These are phyloP conservation scores for Agrocybe pediades DNA, from an alignment of 768 basidiomycete genomes.

Conservation along the genomic window DNA sequence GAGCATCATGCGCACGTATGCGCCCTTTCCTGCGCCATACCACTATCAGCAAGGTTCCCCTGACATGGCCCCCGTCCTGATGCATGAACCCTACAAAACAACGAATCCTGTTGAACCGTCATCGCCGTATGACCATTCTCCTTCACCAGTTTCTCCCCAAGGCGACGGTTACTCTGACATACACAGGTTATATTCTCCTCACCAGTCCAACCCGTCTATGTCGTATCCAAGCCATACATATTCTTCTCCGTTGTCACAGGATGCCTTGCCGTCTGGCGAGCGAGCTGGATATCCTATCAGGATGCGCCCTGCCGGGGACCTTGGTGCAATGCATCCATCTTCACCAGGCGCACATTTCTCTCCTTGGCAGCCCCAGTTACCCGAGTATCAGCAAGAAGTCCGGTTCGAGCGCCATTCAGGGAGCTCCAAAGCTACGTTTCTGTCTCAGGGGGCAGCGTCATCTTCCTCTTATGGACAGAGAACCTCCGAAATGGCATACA, in stretches of 20 bases:
- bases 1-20: constrained; percentile 37
- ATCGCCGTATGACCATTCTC: constrained; percentile 19
- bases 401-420: neutral
- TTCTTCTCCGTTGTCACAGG: neutral
- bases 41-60: constrained; percentile 27
- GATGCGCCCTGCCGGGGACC: neutral
- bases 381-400: neutral
- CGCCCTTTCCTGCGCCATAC: constrained; percentile 39
- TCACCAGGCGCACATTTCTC: neutral
- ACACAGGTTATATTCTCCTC: constrained; percentile 11
- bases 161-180: constrained; percentile 9
- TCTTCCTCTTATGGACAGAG: neutral
- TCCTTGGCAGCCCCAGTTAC: neutral
- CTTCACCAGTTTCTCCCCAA: constrained; percentile 20
- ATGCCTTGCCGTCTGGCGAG: neutral
- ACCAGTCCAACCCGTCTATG: neutral
- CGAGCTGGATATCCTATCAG: constrained; percentile 2
- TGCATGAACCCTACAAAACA: constrained; percentile 43
- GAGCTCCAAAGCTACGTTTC: neutral
- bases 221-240: constrained; percentile 2
- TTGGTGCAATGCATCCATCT: neutral
- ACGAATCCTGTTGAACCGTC: constrained; percentile 16
- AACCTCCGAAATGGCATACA: neutral
- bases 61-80: constrained; percentile 33
- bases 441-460: neutral